Conservation (phyloP, 1,139 yeast species). For the Yamadazyma blattariae region DNA sequence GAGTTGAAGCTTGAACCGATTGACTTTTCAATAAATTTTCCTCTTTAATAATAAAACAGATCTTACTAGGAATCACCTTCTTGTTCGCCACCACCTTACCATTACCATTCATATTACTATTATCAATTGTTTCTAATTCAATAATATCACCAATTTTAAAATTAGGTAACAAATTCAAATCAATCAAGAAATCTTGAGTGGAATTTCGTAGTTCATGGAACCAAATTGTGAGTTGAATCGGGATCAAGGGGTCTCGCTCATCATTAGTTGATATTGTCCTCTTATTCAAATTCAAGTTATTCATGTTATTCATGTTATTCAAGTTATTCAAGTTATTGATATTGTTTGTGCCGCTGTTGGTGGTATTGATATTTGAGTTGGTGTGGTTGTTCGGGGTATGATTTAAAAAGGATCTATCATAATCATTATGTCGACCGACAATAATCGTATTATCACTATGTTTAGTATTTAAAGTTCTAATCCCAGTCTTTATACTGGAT, state of each 20-base stretch:
- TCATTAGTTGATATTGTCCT: not conserved
- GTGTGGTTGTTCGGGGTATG: too few species aligned
- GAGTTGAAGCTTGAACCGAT: not conserved
- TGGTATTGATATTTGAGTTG: not conserved
- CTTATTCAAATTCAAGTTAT: not conserved
- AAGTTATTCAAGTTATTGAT: too few species aligned
- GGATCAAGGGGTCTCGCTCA: slow-evolving; percentile 15
- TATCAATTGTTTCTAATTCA: slow-evolving; percentile 39
- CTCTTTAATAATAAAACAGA: slow-evolving; percentile 7
- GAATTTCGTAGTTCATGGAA: slow-evolving; percentile 71
- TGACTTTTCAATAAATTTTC: slow-evolving; percentile 3
- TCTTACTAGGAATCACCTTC: slow-evolving; percentile 4
- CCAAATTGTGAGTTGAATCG: slow-evolving; percentile 56
- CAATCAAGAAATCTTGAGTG: slow-evolving; percentile 59
- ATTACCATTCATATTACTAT: not conserved
- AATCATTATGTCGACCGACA: slow-evolving; percentile 14
- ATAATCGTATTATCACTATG: slow-evolving; percentile 14
- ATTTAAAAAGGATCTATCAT: slow-evolving; percentile 9
- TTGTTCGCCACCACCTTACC: not conserved
- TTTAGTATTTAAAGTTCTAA: slow-evolving; percentile 11
- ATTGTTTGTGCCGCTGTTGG: not conserved
- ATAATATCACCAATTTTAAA: slow-evolving; percentile 69
- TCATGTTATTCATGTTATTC: not conserved
- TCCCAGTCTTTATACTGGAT: slow-evolving; percentile 9
- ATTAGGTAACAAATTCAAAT: slow-evolving; percentile 54